Conservation (phyloP, 2,329 filamentous ascomycete genomes). For the Karstenula rhodostoma region DNA sequence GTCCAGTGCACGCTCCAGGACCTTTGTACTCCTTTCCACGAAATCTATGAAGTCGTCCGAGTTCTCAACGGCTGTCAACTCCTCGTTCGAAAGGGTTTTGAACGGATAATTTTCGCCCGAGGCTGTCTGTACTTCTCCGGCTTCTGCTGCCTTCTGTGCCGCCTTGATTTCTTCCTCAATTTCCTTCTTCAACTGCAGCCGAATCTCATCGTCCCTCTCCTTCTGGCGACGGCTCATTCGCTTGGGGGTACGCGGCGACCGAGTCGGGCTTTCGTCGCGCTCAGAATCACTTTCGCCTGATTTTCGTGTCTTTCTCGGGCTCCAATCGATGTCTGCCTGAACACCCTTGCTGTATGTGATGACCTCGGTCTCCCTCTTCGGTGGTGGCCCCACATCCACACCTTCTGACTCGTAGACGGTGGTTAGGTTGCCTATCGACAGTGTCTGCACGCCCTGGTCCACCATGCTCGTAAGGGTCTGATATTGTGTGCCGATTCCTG, state of each 20-base stretch:
- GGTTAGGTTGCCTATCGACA: slow-evolving; percentile 76
- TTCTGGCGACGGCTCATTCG: slow-evolving; percentile 79
- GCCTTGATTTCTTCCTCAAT: slow-evolving; percentile 89
- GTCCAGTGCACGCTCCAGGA: slow-evolving; percentile 93
- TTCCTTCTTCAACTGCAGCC: slow-evolving; percentile 83
- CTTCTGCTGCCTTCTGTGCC: slow-evolving; percentile 59
- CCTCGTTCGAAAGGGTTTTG: slow-evolving; percentile 81
- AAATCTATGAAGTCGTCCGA: slow-evolving; percentile 96
- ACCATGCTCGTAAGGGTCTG: slow-evolving; percentile 39
- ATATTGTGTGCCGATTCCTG: slow-evolving; percentile 41
- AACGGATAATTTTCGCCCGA: slow-evolving; percentile 72
- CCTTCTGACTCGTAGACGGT: slow-evolving; percentile 84
- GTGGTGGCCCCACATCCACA: slow-evolving; percentile 72
- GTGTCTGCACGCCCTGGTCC: slow-evolving; percentile 66
- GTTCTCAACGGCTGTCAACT: slow-evolving; percentile 86
- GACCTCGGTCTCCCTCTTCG: slow-evolving; percentile 72
- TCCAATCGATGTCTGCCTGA: slow-evolving; percentile 84
- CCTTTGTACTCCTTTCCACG: slow-evolving; percentile 93
- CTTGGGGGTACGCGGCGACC: slow-evolving; percentile 67
- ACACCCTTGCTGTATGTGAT: slow-evolving; percentile 98
- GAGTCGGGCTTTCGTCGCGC: slow-evolving; percentile 67
- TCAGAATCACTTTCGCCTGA: slow-evolving; percentile 64
- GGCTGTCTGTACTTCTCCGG: slow-evolving; percentile 53
- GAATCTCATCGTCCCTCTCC: slow-evolving; percentile 87
- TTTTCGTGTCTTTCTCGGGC: slow-evolving; percentile 60